Conservation (phyloP, 345 rosid species). For the Lepidium africanum region DNA sequence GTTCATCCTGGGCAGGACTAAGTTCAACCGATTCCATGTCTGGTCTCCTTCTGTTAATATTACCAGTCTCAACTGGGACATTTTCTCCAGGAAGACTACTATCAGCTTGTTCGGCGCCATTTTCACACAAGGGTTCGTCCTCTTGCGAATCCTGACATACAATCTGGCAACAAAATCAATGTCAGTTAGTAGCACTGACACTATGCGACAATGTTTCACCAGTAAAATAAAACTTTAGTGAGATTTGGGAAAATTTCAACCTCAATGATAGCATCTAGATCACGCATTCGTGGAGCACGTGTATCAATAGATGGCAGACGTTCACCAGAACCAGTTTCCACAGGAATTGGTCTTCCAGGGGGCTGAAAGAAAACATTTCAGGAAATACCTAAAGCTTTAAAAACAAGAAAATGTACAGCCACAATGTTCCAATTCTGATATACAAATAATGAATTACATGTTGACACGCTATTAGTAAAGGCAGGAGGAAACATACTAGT, state of each 20-base stretch:
- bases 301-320: slow-evolving; percentile 86
- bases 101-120: slow-evolving; percentile 29
- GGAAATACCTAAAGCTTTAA: slow-evolving; percentile 1
- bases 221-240: slow-evolving; percentile 2
- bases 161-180: slow-evolving; percentile 53
- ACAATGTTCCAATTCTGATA: neutral
- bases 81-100: slow-evolving; percentile 39
- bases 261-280: slow-evolving; percentile 95
- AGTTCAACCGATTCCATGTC: slow-evolving; percentile 34
- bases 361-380: slow-evolving; percentile 51
- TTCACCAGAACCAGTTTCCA: slow-evolving; percentile 84
- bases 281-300: slow-evolving; percentile 84
- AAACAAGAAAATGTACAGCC: neutral
- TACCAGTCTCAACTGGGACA: slow-evolving; percentile 29
- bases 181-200: slow-evolving; percentile 24
- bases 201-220: slow-evolving; percentile 6
- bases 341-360: slow-evolving; percentile 95
- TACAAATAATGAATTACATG: neutral
- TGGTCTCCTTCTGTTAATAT: slow-evolving; percentile 30
- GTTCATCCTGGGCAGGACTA: slow-evolving; percentile 40
- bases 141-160: slow-evolving; percentile 56
- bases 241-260: slow-evolving; percentile 32
- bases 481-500: slow-evolving; percentile 49
- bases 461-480: neutral
- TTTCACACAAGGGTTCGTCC: slow-evolving; percentile 25